phyloP scores from a whole-genome alignment of 495 filamentous ascomycete genomes.

The Cairneyella variabilis region DNA sequence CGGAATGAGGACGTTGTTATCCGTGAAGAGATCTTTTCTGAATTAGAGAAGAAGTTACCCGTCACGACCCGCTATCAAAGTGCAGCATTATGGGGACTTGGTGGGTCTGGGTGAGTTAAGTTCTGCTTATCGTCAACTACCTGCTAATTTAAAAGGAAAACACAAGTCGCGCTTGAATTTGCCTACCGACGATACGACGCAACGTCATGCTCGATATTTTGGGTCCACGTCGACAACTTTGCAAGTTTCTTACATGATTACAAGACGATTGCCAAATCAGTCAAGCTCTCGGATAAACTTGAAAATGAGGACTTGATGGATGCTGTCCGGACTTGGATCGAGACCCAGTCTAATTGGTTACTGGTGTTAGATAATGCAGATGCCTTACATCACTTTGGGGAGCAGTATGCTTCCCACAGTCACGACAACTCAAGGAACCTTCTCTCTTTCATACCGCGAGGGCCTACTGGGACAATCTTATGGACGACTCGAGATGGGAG shows the following conservation, averaged over 20 bases:
- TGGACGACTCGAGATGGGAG: background rate
- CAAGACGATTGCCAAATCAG: constrained; percentile 3
- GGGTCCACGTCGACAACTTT: constrained; percentile 7
- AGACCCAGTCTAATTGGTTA: constrained; percentile 2
- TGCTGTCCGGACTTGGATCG: constrained; percentile 4
- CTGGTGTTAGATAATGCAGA: background rate
- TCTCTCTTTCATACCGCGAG: constrained; percentile 1
- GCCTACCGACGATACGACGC: constrained; percentile 6
- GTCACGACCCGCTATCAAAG: too few relatives aligned
- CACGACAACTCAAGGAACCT: background rate
- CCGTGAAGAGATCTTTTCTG: too few relatives aligned
- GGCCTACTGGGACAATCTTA: background rate
- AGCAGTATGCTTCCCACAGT: background rate
- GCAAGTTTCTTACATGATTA: constrained; percentile 8
- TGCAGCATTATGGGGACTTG: too few relatives aligned
- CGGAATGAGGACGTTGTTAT: too few relatives aligned
- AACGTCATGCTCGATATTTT: constrained; percentile 12
- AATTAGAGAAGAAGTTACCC: too few relatives aligned
- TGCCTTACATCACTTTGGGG: constrained; percentile 1
- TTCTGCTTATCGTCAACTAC: too few relatives aligned
- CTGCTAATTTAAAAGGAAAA: too few relatives aligned
- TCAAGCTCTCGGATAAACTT: background rate
- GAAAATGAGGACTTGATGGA: constrained; percentile 5
- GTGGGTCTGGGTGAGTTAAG: too few relatives aligned
- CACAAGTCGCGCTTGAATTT: constrained; percentile 16